phyloP scores from a whole-genome alignment of 2,329 filamentous ascomycete genomes.

The Calonectria montana region DNA sequence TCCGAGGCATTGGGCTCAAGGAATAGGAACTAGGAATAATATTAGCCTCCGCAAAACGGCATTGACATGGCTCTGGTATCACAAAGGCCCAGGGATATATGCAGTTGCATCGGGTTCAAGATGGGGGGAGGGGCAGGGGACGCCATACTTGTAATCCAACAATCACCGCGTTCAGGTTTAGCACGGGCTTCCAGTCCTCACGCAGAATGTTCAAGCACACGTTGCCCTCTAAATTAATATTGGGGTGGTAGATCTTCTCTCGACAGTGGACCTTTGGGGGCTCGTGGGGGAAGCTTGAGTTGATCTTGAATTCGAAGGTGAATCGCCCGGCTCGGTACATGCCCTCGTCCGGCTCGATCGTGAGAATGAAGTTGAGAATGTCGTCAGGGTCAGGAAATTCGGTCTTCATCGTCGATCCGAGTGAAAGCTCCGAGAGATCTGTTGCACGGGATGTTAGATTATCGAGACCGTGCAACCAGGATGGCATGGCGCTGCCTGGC shows the following conservation, averaged over 20 bases:
- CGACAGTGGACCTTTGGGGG: slow-evolving; percentile 97
- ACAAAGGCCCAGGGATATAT: neutral
- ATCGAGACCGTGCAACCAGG: neutral
- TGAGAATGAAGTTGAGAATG: slow-evolving; percentile 85
- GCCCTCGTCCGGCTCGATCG: slow-evolving; percentile 86
- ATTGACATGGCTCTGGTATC: neutral
- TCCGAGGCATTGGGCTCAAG: slow-evolving; percentile 97
- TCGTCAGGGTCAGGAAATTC: slow-evolving; percentile 86
- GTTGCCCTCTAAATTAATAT: slow-evolving; percentile 97
- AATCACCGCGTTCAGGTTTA: slow-evolving; percentile 96
- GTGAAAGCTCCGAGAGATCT: slow-evolving; percentile 86
- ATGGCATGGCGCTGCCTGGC: neutral
- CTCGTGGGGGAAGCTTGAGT: slow-evolving; percentile 95
- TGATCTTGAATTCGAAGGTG: slow-evolving; percentile 91
- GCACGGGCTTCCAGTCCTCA: slow-evolving; percentile 98
- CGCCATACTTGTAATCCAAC: slow-evolving; percentile 83
- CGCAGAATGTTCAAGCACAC: slow-evolving; percentile 97
- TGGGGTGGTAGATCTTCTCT: slow-evolving; percentile 99
- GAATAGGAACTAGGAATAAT: slow-evolving; percentile 81
- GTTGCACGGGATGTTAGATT: slow-evolving; percentile 24
- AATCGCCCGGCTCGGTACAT: slow-evolving; percentile 91
- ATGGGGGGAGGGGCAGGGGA: neutral
- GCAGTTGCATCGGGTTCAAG: neutral
- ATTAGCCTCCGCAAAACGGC: slow-evolving; percentile 34
- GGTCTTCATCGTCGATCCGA: slow-evolving; percentile 83